phyloP scores from a whole-genome alignment of 2,329 filamentous ascomycete genomes.

The Ophiostoma populinum region DNA sequence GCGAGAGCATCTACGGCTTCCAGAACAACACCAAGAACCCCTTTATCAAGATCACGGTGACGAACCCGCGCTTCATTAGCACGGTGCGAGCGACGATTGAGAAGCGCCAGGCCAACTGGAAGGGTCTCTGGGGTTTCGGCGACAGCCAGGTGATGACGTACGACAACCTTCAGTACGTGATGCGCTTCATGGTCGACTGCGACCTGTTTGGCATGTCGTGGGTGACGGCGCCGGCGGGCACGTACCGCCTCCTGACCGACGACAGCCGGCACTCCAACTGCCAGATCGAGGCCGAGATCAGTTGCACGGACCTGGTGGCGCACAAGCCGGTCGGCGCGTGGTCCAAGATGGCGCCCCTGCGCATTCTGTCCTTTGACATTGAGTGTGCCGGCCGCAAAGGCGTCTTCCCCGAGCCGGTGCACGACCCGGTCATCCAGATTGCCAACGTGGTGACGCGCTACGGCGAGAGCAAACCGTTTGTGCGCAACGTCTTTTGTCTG shows the following conservation, averaged over 20 bases:
- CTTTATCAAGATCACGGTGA: conserved; percentile 86
- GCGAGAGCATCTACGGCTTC: conserved; percentile 86
- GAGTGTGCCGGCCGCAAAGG: conserved; percentile 96
- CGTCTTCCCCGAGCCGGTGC: conserved; percentile 82
- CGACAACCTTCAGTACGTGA: conserved; percentile 86
- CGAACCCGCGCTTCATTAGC: conserved; percentile 69
- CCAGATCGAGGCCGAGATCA: conserved; percentile 81
- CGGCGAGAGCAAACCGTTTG: conserved; percentile 87
- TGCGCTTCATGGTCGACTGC: conserved; percentile 96
- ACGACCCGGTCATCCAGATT: conserved; percentile 94
- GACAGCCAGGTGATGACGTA: conserved; percentile 68
- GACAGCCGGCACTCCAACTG: conserved; percentile 71
- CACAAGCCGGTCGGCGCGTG: conserved; percentile 85
- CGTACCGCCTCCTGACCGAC: conserved; percentile 53
- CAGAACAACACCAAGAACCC: conserved; percentile 84
- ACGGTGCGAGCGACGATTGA: conserved; percentile 63
- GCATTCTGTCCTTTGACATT: conserved; percentile 93
- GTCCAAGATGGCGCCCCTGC: conserved; percentile 92
- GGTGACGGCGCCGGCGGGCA: conserved; percentile 66
- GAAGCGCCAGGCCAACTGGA: conserved; percentile 66
- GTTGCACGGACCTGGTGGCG: conserved; percentile 68
- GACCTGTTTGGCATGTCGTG: conserved; percentile 93
- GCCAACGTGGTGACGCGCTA: conserved; percentile 90
- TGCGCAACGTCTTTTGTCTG: conserved; percentile 90
- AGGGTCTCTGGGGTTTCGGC: conserved; percentile 61